Base-by-base conservation (phyloP, 345 rosid species). In the Salix brachista region DNA sequence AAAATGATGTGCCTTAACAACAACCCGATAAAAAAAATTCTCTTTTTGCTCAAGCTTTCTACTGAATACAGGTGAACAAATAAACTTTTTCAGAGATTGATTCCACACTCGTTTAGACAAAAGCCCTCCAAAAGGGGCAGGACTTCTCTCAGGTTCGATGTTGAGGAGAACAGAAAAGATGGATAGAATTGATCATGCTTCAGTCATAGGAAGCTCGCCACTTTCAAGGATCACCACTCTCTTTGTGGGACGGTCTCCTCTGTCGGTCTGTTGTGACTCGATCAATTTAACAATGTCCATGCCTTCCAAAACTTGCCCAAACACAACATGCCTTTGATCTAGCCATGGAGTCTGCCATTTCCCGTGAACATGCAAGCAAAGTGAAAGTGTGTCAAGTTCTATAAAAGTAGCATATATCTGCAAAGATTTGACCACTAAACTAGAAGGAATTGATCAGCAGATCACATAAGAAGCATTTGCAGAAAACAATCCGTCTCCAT, bases 281-380 rank as follows among this genome's bases (percentile, higher is more conserved):
- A 91, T 81, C 68, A 92, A 86, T 90, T 79, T 88, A 34, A 94
- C 98, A 13, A 88, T 80, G 67, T 94, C 97, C 94, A 96, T 89
- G 76, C 99, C 99, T 83, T 96, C 98, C 77, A 94, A 56, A 26
- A 96, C 97, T 87, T 94, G 98, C 60, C 98, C 97, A 8, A 96
- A 96, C 71, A 96, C 99, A 28, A 96, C 99, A 80, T 96, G 98
- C 86, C 97, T 90, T 79, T 87, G 88, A 79, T 94, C 94, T 75
- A 94, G 89, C 98, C 99, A 96, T 9, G 97, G 91, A 2, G 99
- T 92, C 99, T 94, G 97, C 75, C 81, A 82, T 76, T 80, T 79
- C 74, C 14, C 42, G 5, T 13, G 23, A 41, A 37, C 60, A 75
- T 36, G 69, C 65, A 69, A 52, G 73, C 14, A 41, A 37, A 37